Evolutionary conservation across 345 rosid species (phyloP).

Genomic region (Lepidium sativum): DNA sequence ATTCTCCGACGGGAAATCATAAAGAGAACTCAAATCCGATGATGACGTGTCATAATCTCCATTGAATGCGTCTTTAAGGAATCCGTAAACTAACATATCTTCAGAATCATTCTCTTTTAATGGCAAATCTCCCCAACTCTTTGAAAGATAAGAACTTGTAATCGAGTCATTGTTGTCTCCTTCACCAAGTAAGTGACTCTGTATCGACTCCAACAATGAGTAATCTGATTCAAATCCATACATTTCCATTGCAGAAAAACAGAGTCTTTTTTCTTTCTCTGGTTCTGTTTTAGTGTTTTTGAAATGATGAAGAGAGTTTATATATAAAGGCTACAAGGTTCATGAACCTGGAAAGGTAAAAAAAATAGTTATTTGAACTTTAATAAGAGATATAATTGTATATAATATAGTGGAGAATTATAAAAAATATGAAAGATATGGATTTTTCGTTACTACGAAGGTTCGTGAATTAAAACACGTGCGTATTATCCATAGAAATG

Average conservation of each 20-base stretch:
- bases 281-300: too few relatives aligned
- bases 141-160: constrained; percentile 37
- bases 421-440: constrained; percentile 26
- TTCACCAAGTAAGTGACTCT: constrained; percentile 36
- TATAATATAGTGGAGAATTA: constrained; percentile 5
- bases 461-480: constrained; percentile 28
- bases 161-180: constrained; percentile 22
- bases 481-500: constrained; percentile 20
- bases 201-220: constrained; percentile 41
- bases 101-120: constrained; percentile 69
- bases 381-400: too few relatives aligned
- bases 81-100: constrained; percentile 66
- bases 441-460: constrained; percentile 21
- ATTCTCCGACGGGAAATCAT: constrained; percentile 6
- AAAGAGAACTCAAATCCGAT: constrained; percentile 20
- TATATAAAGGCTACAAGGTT: constrained; percentile 15
- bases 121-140: constrained; percentile 86
- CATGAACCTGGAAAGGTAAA: constrained; percentile 18
- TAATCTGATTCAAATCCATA: constrained; percentile 42
- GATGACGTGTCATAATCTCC: constrained; percentile 45
- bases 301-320: not conserved
- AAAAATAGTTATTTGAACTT: too few relatives aligned
- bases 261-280: too few relatives aligned
- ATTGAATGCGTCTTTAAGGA: constrained; percentile 59
- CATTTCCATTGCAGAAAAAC: constrained; percentile 21